A percentile compares a stretch with the other conserved stretches of the same genome.
Conservation (phyloP, 139 green algal species). For the Chloropicon primus region DNA sequence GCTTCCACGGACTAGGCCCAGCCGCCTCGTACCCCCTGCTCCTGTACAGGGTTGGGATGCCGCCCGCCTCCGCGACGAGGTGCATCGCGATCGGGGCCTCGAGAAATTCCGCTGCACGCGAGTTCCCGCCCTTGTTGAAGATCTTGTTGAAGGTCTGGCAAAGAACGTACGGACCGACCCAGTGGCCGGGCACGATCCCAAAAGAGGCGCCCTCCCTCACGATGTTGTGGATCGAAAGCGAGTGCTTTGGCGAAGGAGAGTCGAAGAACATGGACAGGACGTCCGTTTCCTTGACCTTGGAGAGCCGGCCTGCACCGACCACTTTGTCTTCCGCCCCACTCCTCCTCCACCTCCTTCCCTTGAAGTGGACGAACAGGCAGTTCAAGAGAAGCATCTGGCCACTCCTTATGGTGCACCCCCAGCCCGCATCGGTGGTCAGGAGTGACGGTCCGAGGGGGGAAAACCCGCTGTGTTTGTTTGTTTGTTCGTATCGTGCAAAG, state of each 20-base stretch:
- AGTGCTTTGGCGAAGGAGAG: background rate
- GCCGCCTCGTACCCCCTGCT: background rate
- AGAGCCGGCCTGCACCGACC: no score
- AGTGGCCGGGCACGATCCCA: slow-evolving; percentile 62
- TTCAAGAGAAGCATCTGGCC: slow-evolving; percentile 88
- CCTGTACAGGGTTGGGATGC: background rate
- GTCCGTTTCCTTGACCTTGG: background rate
- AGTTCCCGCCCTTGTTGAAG: slow-evolving; percentile 15
- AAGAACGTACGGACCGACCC: slow-evolving; percentile 75
- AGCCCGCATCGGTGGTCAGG: slow-evolving; percentile 66
- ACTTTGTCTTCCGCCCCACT: background rate
- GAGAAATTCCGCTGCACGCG: slow-evolving; percentile 18
- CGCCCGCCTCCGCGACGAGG: background rate
- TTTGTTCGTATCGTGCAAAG: no score
- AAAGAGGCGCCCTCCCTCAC: slow-evolving; percentile 35
- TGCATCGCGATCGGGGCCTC: background rate
- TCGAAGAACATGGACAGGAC: background rate
- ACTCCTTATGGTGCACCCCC: slow-evolving; percentile 86
- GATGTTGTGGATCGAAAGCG: slow-evolving; percentile 70
- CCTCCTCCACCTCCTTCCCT: background rate
- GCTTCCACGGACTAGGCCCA: slow-evolving; percentile 1
- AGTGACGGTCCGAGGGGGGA: background rate
- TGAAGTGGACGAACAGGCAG: background rate
- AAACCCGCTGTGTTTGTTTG: background rate
- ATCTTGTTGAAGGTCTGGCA: slow-evolving; percentile 48